A percentile compares a stretch with the other conserved stretches of the same genome.
Conservation (phyloP, 1,284 basidiomycete species). For the Cerioporus squamosus region DNA sequence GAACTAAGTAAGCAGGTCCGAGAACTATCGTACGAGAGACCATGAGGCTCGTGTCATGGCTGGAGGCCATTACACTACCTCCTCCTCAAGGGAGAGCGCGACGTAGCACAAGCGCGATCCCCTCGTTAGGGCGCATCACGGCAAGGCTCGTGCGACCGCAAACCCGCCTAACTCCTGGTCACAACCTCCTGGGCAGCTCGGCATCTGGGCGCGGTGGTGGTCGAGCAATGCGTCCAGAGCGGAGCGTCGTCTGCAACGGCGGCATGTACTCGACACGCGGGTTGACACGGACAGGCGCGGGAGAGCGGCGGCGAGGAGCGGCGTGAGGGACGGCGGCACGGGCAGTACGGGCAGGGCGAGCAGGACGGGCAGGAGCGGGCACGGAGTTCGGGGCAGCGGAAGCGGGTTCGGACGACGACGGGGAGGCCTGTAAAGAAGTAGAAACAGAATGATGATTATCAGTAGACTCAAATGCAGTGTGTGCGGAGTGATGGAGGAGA, state of each 20-base stretch:
- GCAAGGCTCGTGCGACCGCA: not conserved
- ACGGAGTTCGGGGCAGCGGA: not conserved
- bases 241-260: constrained; percentile 15
- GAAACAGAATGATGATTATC: not conserved
- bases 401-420: not conserved
- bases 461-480: not conserved
- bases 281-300: not conserved
- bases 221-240: constrained; percentile 10
- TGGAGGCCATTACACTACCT: constrained; percentile 6
- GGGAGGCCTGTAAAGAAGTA: not conserved
- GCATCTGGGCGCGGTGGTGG: constrained; percentile 7
- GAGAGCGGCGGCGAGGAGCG: constrained; percentile 3
- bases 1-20: too few relatives aligned
- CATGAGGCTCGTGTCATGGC: not conserved
- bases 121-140: not conserved
- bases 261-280: constrained; percentile 8
- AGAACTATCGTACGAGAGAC: not conserved
- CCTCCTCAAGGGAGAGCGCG: constrained; percentile 12
- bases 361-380: not conserved
- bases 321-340: constrained; percentile 4
- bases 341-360: not conserved
- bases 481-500: not conserved
- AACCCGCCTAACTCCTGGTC: not conserved
- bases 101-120: not conserved
- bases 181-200: constrained; percentile 3